phyloP scores from a whole-genome alignment of 192 early-diverging fungal species.

The Funneliformis mosseae region DNA sequence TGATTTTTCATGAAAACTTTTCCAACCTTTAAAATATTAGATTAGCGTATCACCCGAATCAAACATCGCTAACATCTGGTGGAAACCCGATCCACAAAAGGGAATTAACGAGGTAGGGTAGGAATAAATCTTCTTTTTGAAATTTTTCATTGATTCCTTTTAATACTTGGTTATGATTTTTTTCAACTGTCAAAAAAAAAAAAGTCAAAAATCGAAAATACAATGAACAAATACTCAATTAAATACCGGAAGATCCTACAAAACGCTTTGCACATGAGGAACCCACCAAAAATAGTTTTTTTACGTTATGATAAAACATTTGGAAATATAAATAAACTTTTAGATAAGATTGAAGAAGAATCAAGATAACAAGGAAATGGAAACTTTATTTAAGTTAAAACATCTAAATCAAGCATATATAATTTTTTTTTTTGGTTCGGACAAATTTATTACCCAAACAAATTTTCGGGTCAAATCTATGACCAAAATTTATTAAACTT shows the following conservation, averaged over 20 bases:
- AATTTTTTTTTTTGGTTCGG: too few species aligned
- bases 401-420: too few species aligned
- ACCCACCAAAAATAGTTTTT: slow-evolving; percentile 21
- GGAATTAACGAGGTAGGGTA: background rate
- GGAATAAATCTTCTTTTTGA: background rate
- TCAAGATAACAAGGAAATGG: background rate
- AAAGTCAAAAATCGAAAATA: slow-evolving; percentile 8
- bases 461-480: too few species aligned
- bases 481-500: too few species aligned
- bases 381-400: too few species aligned
- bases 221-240: background rate
- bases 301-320: background rate
- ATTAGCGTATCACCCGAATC: background rate
- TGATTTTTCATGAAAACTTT: background rate
- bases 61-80: slow-evolving; percentile 6
- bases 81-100: slow-evolving; percentile 21
- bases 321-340: slow-evolving; percentile 8
- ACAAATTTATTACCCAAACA: too few species aligned
- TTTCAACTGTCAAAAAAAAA: background rate
- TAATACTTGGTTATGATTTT: background rate
- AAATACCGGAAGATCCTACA: slow-evolving; percentile 15
- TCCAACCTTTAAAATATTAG: background rate
- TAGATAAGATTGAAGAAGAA: slow-evolving; percentile 20
- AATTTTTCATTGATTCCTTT: background rate
- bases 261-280: background rate